Percentiles rank a stretch among this genome's conserved stretches.
Evolutionary conservation across 805 yeast genomes (phyloP).

Genomic region (Kluyveromyces nonfermentans): DNA sequence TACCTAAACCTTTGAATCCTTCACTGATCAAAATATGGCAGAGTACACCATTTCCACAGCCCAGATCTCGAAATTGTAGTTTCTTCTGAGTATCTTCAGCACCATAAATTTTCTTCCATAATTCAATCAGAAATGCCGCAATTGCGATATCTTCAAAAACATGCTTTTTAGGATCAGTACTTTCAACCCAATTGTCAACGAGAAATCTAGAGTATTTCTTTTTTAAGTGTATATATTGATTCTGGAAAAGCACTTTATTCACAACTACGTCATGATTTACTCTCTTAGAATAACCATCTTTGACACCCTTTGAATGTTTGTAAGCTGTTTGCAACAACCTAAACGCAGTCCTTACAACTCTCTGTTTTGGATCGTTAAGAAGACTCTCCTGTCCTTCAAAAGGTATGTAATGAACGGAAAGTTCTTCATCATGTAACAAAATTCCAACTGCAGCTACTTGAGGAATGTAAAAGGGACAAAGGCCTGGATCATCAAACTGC

Average conservation of each 20-base stretch:
- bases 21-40: slow-evolving; percentile 68
- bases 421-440: slow-evolving; percentile 34
- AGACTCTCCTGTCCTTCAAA: slow-evolving; percentile 31
- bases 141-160: slow-evolving; percentile 94
- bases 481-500: slow-evolving; percentile 49
- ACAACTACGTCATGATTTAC: slow-evolving; percentile 85
- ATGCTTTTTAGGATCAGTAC: slow-evolving; percentile 90
- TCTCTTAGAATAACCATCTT: slow-evolving; percentile 76
- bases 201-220: slow-evolving; percentile 68
- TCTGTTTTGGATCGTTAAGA: slow-evolving; percentile 34
- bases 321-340: slow-evolving; percentile 68
- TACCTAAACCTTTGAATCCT: slow-evolving; percentile 75
- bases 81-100: slow-evolving; percentile 23
- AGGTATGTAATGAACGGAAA: slow-evolving; percentile 73
- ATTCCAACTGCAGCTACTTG: slow-evolving; percentile 73
- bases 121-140: slow-evolving; percentile 85
- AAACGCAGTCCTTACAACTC: slow-evolving; percentile 75
- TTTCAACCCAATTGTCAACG: slow-evolving; percentile 83
- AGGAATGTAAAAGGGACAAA: slow-evolving; percentile 85
- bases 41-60: slow-evolving; percentile 90
- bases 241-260: slow-evolving; percentile 73
- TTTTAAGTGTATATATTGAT: slow-evolving; percentile 68
- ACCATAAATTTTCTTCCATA: slow-evolving; percentile 55
- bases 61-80: slow-evolving; percentile 72
- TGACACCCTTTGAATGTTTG: slow-evolving; percentile 78